phyloP scores from a whole-genome alignment of 805 yeast genomes.

The Saccharomyces jurei region DNA sequence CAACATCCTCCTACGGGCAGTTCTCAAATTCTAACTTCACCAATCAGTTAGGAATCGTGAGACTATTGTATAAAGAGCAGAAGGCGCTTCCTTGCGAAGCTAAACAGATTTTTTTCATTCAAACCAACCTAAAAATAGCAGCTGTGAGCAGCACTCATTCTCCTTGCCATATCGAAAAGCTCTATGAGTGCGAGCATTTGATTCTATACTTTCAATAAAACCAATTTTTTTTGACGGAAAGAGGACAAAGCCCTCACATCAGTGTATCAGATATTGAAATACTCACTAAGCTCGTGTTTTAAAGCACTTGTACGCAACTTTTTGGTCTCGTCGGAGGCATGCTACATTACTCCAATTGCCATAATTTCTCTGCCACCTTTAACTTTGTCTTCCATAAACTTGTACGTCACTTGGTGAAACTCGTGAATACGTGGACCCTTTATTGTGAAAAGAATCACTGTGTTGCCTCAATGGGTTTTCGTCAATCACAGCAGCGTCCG shows the following conservation, averaged over 20 bases:
- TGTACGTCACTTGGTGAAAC: slow-evolving; percentile 45
- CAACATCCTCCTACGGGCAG: slow-evolving; percentile 11
- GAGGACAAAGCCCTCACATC: neutral
- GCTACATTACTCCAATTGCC: slow-evolving; percentile 1
- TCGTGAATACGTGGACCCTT: slow-evolving; percentile 53
- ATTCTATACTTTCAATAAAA: slow-evolving; percentile 27
- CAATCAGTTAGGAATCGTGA: slow-evolving; percentile 24
- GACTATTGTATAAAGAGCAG: slow-evolving; percentile 25
- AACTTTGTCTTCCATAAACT: slow-evolving; percentile 32
- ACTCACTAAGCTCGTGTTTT: neutral
- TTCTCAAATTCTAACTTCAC: slow-evolving; percentile 31
- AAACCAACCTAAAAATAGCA: slow-evolving; percentile 33
- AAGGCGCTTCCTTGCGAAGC: slow-evolving; percentile 36
- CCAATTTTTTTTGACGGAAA: neutral
- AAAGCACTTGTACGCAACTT: slow-evolving; percentile 1
- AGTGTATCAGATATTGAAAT: neutral
- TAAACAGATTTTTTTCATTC: slow-evolving; percentile 35
- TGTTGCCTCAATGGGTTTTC: slow-evolving; percentile 38
- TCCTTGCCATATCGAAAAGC: slow-evolving; percentile 38
- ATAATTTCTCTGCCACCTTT: slow-evolving; percentile 6
- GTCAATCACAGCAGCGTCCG: slow-evolving; percentile 42
- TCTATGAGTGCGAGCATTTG: slow-evolving; percentile 35
- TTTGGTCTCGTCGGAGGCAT: neutral
- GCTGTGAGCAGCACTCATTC: slow-evolving; percentile 53
- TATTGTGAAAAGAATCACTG: slow-evolving; percentile 25